Percentiles rank a stretch among this genome's conserved stretches.
Evolutionary conservation across 1,284 basidiomycete species (phyloP).

Genomic region (Irpex rosettiformis): DNA sequence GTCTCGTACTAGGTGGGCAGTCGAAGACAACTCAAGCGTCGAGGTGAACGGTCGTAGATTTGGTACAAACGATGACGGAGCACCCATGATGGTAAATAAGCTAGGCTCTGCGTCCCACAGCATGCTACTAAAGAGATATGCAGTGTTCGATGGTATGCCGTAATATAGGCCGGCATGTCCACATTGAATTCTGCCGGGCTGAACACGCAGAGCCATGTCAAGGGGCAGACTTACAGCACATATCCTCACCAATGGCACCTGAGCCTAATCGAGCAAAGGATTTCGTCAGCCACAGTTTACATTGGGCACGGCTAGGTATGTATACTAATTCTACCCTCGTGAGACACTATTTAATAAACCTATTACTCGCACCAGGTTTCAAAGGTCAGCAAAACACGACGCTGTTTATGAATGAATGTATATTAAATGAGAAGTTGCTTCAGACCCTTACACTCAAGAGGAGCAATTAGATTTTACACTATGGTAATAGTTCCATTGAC

Average conservation of each 20-base stretch:
- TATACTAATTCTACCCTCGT: not conserved
- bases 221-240: constrained; percentile 45
- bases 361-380: constrained; percentile 20
- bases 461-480: constrained; percentile 50
- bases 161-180: constrained; percentile 49
- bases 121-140: no score
- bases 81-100: constrained; percentile 47
- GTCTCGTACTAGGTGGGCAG: constrained; percentile 51
- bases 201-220: constrained; percentile 33
- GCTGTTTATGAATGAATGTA: no score
- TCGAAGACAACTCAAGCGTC: constrained; percentile 49
- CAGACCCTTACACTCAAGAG: constrained; percentile 57
- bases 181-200: constrained; percentile 55
- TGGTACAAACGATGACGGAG: constrained; percentile 54
- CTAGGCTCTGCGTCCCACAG: no score
- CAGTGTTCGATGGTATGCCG: constrained; percentile 53
- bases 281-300: constrained; percentile 49
- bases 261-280: constrained; percentile 47
- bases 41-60: constrained; percentile 57
- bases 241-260: constrained; percentile 39
- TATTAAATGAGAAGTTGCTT: not conserved
- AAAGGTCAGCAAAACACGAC: constrained; percentile 22
- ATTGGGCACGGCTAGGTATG: constrained; percentile 54
- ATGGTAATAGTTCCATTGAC: constrained; percentile 36
- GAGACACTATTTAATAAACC: not conserved